These are phyloP conservation scores for Omphalotus olearius DNA, from an alignment of 1,284 basidiomycete genomes.

Conservation along the genomic window DNA sequence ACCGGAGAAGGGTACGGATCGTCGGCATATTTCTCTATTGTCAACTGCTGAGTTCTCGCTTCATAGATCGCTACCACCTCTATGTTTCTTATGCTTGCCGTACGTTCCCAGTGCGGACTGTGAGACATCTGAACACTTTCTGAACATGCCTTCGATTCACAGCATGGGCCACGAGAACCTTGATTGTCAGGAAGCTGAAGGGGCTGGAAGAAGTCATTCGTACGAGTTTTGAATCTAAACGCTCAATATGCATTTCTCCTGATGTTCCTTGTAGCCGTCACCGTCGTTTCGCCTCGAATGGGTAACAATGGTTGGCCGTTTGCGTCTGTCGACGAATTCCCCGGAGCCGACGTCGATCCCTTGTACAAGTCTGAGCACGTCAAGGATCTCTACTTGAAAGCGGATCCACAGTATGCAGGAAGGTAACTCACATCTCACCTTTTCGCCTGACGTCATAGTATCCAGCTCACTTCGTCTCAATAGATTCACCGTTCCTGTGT, in stretches of 20 bases:
- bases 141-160: neutral
- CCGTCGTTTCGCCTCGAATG: slow-evolving; percentile 77
- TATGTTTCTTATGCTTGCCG: slow-evolving; percentile 81
- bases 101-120: slow-evolving; percentile 34
- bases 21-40: neutral
- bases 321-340: slow-evolving; percentile 64
- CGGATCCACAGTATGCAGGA: slow-evolving; percentile 65
- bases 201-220: slow-evolving; percentile 84
- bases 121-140: too few species aligned
- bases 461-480: neutral
- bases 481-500: slow-evolving; percentile 86
- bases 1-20: slow-evolving; percentile 71
- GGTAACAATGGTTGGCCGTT: slow-evolving; percentile 88
- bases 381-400: slow-evolving; percentile 83
- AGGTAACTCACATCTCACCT: slow-evolving; percentile 32
- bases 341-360: slow-evolving; percentile 70
- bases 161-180: slow-evolving; percentile 92
- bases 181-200: slow-evolving; percentile 90
- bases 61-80: slow-evolving; percentile 82
- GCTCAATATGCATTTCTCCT: too few species aligned
- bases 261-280: slow-evolving; percentile 51
- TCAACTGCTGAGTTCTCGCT: neutral
- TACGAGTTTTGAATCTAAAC: slow-evolving; percentile 32
- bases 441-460: neutral
- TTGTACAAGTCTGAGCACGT: slow-evolving; percentile 69